Conservation (phyloP, 331 rosid species). For the Stylosanthes scabra region DNA sequence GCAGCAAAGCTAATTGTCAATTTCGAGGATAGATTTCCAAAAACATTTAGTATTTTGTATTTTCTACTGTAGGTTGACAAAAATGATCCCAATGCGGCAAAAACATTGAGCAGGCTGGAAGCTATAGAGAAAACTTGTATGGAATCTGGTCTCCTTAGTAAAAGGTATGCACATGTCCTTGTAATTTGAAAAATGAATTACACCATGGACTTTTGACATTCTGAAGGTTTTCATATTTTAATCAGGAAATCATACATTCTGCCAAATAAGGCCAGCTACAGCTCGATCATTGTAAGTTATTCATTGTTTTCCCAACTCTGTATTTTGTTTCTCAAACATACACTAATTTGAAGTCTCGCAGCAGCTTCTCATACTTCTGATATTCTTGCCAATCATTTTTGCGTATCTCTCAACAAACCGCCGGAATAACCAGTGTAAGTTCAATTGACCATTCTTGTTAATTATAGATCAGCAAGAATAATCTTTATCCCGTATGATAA, state of each 20-base stretch:
- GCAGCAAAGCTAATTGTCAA: slow-evolving; percentile 9
- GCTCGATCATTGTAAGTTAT: slow-evolving; percentile 53
- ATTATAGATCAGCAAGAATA: not conserved
- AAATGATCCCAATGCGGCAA: slow-evolving; percentile 85
- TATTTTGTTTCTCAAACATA: not conserved
- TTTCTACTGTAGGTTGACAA: slow-evolving; percentile 67
- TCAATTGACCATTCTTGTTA: not conserved
- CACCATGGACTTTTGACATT: not conserved
- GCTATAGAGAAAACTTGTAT: slow-evolving; percentile 74
- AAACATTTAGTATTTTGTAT: not conserved
- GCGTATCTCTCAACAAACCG: slow-evolving; percentile 60
- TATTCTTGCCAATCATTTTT: slow-evolving; percentile 53
- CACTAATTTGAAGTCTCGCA: slow-evolving; percentile 25
- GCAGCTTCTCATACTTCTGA: slow-evolving; percentile 61
- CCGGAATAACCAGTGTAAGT: slow-evolving; percentile 44
- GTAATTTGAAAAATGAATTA: not conserved
- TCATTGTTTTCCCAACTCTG: not conserved
- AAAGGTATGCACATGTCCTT: slow-evolving; percentile 50
- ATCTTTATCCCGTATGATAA: not conserved
- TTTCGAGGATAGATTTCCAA: slow-evolving; percentile 22
- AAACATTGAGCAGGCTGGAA: slow-evolving; percentile 81
- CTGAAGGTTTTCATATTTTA: slow-evolving; percentile 31
- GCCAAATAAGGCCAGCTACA: slow-evolving; percentile 40
- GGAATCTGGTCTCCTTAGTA: slow-evolving; percentile 74
- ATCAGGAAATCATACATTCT: slow-evolving; percentile 59